Conservation (phyloP, 768 basidiomycete species). For the Dentipellis fragilis region DNA sequence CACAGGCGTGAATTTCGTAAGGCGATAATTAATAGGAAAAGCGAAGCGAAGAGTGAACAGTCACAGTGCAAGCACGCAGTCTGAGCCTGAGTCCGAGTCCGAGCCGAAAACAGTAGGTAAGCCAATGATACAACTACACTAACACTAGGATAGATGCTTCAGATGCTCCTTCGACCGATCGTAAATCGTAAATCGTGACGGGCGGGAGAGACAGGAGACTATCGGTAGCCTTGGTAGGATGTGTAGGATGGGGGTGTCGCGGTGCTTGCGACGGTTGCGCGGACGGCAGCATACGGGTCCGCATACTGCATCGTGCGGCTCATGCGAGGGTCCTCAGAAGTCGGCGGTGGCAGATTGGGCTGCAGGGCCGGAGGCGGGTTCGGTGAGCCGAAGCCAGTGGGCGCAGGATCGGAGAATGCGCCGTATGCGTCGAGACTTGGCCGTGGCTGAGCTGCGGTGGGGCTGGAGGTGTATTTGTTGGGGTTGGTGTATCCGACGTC, state of each 20-base stretch:
- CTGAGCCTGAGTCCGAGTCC: not conserved
- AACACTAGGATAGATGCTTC: not conserved
- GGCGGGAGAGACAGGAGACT: not conserved
- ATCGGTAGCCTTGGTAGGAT: conserved; percentile 4
- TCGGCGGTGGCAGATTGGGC: conserved; percentile 17
- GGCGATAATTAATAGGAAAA: not conserved
- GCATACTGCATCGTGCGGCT: conserved; percentile 93
- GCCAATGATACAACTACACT: not conserved
- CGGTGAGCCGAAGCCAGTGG: conserved; percentile 52
- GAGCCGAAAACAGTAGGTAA: not conserved
- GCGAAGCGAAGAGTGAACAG: not conserved
- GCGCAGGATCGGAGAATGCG: conserved; percentile 83
- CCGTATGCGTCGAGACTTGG: conserved; percentile 84
- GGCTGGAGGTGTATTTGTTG: conserved; percentile 19
- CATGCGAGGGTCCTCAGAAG: conserved; percentile 37
- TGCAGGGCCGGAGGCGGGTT: conserved; percentile 30
- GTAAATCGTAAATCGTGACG: not conserved
- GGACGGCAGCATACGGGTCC: conserved; percentile 74
- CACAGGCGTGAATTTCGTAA: not conserved
- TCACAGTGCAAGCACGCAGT: too few species aligned
- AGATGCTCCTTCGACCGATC: not conserved
- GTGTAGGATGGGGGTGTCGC: conserved; percentile 6
- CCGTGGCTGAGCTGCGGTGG: conserved; percentile 26
- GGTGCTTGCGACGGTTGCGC: conserved; percentile 28
- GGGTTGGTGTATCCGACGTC: conserved; percentile 18